Evolutionary conservation across 257 asterid genomes (phyloP).

Genomic region (Solanum rostratum): DNA sequence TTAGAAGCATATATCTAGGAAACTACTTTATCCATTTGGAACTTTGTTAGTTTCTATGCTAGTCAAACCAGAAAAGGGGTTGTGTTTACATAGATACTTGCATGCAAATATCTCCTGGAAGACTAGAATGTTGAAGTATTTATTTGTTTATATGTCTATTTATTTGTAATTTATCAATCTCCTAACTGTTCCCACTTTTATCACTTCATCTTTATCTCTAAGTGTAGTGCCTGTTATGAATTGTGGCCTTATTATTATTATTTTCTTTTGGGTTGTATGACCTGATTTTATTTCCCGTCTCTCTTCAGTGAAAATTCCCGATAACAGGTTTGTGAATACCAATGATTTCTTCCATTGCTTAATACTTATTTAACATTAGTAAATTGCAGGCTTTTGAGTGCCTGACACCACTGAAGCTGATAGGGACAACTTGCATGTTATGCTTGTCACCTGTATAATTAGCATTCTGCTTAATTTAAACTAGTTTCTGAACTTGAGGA

Average conservation of each 20-base stretch:
- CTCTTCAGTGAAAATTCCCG: not conserved
- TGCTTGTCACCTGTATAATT: not conserved
- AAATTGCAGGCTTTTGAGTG: not conserved
- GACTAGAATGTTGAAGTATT: not conserved
- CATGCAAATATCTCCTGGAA: not conserved
- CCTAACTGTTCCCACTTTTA: not conserved
- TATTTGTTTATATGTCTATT: not conserved
- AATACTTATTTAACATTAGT: not conserved
- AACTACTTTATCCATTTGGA: not conserved
- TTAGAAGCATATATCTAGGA: not conserved
- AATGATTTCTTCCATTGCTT: not conserved
- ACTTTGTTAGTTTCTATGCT: not conserved
- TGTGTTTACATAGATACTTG: not conserved
- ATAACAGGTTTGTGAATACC: not conserved
- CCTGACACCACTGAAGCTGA: not conserved
- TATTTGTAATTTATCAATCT: not conserved
- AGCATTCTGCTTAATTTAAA: not conserved
- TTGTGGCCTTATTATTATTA: not conserved
- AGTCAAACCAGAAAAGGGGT: not conserved
- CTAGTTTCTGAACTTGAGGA: not conserved
- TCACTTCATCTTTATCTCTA: not conserved
- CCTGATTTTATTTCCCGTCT: not conserved
- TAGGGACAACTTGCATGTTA: not conserved
- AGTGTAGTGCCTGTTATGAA: not conserved
- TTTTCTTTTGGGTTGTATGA: not conserved